Percentiles rank a stretch among this genome's conserved stretches.
Conservation (phyloP, 345 rosid species). For the Citrus glauca region DNA sequence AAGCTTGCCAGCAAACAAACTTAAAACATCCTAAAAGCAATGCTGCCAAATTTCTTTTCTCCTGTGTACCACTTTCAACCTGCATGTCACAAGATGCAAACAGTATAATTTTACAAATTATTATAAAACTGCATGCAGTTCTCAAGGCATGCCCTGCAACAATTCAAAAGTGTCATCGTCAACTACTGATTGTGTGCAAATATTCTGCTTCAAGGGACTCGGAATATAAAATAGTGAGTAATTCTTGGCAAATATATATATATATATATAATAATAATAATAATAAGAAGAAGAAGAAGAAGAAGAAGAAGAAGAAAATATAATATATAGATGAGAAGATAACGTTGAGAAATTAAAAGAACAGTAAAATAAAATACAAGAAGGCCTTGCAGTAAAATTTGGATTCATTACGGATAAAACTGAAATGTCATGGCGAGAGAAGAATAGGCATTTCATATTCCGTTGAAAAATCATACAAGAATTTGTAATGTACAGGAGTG, state of each 20-base stretch:
- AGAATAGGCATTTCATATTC: slow-evolving; percentile 20
- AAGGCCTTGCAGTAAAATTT: background rate
- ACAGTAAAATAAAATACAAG: background rate
- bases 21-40: background rate
- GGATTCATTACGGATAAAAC: background rate
- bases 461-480: slow-evolving; percentile 30
- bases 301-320: background rate
- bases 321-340: background rate
- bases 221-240: background rate
- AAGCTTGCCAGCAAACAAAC: background rate
- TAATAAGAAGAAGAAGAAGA: too few species aligned
- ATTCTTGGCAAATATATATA: background rate
- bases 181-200: background rate
- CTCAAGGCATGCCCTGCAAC: background rate
- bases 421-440: background rate
- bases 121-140: background rate
- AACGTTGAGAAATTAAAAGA: background rate
- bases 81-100: background rate
- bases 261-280: too few species aligned
- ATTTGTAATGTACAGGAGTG: slow-evolving; percentile 32
- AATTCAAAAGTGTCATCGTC: background rate
- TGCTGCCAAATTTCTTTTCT: background rate
- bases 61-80: background rate
- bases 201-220: background rate
- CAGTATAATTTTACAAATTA: background rate